These are phyloP conservation scores for Colletotrichum graminicola DNA, from an alignment of 2,329 filamentous ascomycete species.

Conservation along the genomic window DNA sequence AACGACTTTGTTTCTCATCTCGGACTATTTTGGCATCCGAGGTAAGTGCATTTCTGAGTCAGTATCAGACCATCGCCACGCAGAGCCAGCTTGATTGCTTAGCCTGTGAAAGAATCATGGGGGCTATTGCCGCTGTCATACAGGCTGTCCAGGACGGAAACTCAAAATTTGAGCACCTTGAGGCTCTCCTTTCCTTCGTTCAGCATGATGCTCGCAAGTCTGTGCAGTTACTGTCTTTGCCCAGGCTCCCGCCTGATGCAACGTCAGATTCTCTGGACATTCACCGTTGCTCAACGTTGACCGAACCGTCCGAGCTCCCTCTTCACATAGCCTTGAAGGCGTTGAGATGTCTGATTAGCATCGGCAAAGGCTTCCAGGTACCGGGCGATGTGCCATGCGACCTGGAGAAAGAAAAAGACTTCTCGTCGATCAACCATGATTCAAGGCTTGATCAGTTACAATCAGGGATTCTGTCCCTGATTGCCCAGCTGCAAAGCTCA, in stretches of 20 bases:
- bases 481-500: constrained; percentile 60
- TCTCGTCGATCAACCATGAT: constrained; percentile 31
- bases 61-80: constrained; percentile 75
- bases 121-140: constrained; percentile 80
- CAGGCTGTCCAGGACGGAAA: constrained; percentile 69
- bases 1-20: constrained; percentile 80
- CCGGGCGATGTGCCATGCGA: constrained; percentile 76
- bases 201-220: constrained; percentile 63
- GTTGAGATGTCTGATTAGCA: constrained; percentile 75
- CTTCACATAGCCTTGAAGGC: constrained; percentile 66
- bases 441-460: constrained; percentile 55
- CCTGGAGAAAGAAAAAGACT: constrained; percentile 65
- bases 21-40: constrained; percentile 76
- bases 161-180: constrained; percentile 58
- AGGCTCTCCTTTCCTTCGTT: constrained; percentile 70
- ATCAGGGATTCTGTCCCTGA: constrained; percentile 59
- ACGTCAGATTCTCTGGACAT: constrained; percentile 2
- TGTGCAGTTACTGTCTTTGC: constrained; percentile 47
- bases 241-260: constrained; percentile 45
- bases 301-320: constrained; percentile 54
- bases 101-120: constrained; percentile 79
- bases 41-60: constrained; percentile 75
- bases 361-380: constrained; percentile 79
- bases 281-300: constrained; percentile 31
- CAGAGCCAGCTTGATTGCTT: constrained; percentile 73